phyloP scores from a whole-genome alignment of 345 rosid genomes.

The Turnera subulata region DNA sequence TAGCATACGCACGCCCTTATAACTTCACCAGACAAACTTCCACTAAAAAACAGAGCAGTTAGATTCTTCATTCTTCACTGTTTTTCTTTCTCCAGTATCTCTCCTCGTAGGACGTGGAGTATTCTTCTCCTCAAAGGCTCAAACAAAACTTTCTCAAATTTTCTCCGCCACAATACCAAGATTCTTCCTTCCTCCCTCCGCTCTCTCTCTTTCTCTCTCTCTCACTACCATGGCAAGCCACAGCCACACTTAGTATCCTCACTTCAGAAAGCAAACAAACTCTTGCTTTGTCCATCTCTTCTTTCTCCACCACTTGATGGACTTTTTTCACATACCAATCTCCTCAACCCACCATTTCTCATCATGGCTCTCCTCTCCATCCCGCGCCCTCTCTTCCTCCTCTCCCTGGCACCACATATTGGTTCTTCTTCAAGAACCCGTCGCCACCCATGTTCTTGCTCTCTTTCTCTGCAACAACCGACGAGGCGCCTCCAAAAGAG shows the following conservation, averaged over 20 bases:
- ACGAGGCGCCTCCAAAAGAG: slow-evolving; percentile 1
- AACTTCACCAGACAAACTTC: no score
- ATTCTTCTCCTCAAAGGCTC: background rate
- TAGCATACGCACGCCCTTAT: no score
- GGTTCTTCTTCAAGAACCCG: background rate
- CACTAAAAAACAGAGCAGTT: no score
- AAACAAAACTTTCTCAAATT: background rate
- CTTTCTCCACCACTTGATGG: slow-evolving; percentile 28
- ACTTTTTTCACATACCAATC: slow-evolving; percentile 2
- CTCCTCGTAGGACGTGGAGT: background rate
- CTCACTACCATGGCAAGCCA: slow-evolving; percentile 5
- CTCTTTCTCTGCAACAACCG: slow-evolving; percentile 16
- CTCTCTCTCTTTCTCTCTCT: no score
- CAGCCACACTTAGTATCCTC: no score
- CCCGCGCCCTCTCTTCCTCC: slow-evolving; percentile 19
- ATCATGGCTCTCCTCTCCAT: slow-evolving; percentile 46
- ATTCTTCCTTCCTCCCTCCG: slow-evolving; percentile 7
- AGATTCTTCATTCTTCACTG: no score
- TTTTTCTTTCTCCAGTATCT: no score
- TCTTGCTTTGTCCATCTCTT: no score
- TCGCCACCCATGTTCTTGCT: slow-evolving; percentile 18
- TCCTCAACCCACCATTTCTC: slow-evolving; percentile 4
- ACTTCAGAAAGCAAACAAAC: no score
- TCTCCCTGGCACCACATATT: background rate
- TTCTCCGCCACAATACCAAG: background rate